These are phyloP conservation scores for Triangularia setosa DNA, from an alignment of 2,329 filamentous ascomycete species.

Conservation along the genomic window DNA sequence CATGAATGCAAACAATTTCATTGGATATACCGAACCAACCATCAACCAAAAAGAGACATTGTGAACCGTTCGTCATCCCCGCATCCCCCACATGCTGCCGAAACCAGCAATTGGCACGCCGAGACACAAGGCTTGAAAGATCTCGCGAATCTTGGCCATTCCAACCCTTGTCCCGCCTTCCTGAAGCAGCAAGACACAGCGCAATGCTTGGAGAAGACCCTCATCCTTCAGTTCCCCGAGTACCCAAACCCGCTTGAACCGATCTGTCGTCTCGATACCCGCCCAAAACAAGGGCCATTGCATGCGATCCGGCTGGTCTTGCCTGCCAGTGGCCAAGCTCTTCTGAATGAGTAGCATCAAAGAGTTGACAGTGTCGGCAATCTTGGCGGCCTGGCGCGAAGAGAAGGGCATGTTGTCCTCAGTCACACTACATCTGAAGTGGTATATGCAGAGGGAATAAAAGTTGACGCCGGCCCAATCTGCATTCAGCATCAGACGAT, in stretches of 20 bases:
- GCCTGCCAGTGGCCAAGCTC: slow-evolving; percentile 8
- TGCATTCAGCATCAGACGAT: slow-evolving; percentile 13
- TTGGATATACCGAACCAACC: neutral
- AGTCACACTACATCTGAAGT: slow-evolving; percentile 13
- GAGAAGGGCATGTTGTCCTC: neutral
- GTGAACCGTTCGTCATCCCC: neutral
- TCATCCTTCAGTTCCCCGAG: slow-evolving; percentile 9
- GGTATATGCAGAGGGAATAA: slow-evolving; percentile 17
- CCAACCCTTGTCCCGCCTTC: neutral
- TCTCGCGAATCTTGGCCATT: slow-evolving; percentile 13
- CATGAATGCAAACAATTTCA: neutral
- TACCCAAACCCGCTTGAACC: slow-evolving; percentile 13
- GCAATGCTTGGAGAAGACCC: slow-evolving; percentile 6
- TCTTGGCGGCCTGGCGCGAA: neutral
- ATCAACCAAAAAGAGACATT: neutral
- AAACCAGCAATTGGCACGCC: slow-evolving; percentile 1
- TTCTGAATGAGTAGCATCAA: slow-evolving; percentile 15
- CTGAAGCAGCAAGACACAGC: neutral
- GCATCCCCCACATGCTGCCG: neutral
- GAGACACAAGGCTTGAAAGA: slow-evolving; percentile 11
- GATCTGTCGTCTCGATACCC: slow-evolving; percentile 13
- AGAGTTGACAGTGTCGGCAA: neutral
- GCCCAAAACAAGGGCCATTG: slow-evolving; percentile 21
- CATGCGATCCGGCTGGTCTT: slow-evolving; percentile 15
- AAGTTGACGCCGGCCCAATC: slow-evolving; percentile 20